Conservation (phyloP, 176 grass and related monocot genomes). For the Canna indica region DNA sequence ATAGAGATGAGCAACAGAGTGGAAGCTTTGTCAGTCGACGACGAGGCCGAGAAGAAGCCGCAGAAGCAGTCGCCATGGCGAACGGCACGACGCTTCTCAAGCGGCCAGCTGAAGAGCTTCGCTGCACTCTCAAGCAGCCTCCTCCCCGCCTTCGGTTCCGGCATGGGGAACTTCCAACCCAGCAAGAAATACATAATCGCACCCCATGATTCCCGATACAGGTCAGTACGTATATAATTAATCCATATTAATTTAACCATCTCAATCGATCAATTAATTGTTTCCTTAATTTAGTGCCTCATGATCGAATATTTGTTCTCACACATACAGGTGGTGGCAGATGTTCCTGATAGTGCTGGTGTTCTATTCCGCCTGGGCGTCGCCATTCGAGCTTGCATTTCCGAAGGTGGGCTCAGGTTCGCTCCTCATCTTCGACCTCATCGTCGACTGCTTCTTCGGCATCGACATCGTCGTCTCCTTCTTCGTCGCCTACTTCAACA, state of each 20-base stretch:
- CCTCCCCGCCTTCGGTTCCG: conserved; percentile 10
- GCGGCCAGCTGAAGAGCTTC: conserved; percentile 8
- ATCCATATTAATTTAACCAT: background rate
- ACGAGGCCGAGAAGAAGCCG: background rate
- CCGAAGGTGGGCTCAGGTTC: conserved; percentile 18
- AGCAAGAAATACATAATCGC: conserved; percentile 7
- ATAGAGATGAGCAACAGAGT: background rate
- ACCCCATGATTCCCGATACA: conserved; percentile 6
- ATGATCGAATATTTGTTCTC: background rate
- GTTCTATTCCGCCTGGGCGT: conserved; percentile 48
- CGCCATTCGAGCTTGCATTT: conserved; percentile 44
- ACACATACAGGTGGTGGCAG: conserved; percentile 40
- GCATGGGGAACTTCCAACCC: background rate
- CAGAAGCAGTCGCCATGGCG: background rate
- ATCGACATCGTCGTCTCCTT: conserved; percentile 47
- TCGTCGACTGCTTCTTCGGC: conserved; percentile 51
- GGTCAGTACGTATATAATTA: background rate
- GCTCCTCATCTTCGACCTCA: conserved; percentile 26
- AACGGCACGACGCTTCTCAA: background rate
- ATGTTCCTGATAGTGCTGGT: conserved; percentile 39
- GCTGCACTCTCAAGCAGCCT: conserved; percentile 1
- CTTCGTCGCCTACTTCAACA: conserved; percentile 52
- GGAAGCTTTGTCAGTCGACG: background rate
- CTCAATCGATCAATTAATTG: background rate
- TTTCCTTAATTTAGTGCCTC: too few relatives aligned